A percentile compares a stretch with the other conserved stretches of the same genome.
These are phyloP conservation scores for Aspergillus brunneoviolaceus DNA, from an alignment of 2,329 filamentous ascomycete species.

Conservation along the genomic window DNA sequence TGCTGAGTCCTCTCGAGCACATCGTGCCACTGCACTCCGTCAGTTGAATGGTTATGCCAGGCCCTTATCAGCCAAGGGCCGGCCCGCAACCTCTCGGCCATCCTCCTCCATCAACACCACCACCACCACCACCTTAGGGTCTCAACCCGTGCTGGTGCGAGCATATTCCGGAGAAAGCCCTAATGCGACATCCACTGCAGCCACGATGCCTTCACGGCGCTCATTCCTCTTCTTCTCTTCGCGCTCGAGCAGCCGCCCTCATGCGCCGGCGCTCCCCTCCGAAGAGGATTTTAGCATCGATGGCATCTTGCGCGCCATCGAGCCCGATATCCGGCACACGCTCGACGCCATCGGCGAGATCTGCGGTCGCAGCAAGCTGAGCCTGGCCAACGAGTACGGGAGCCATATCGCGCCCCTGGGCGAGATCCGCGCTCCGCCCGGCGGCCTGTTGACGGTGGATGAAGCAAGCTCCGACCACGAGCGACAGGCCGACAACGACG, in stretches of 20 bases:
- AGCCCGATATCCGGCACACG: slow-evolving; percentile 58
- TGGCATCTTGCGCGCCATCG: slow-evolving; percentile 56
- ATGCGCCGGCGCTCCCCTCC: slow-evolving; percentile 43
- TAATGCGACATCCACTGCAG: slow-evolving; percentile 27
- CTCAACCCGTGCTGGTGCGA: slow-evolving; percentile 46
- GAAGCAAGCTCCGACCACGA: slow-evolving; percentile 43
- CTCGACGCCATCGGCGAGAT: slow-evolving; percentile 64
- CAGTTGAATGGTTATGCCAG: slow-evolving; percentile 33
- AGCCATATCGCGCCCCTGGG: slow-evolving; percentile 62
- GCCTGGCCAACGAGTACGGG: slow-evolving; percentile 62
- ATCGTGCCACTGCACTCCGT: slow-evolving; percentile 33
- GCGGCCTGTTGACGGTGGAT: slow-evolving; percentile 43
- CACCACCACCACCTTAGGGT: slow-evolving; percentile 22
- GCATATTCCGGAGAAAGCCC: slow-evolving; percentile 41
- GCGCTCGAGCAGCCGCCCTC: slow-evolving; percentile 21
- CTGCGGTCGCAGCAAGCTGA: slow-evolving; percentile 60
- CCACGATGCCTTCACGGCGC: slow-evolving; percentile 35
- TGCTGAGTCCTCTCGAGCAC: slow-evolving; percentile 33
- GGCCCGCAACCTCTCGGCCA: slow-evolving; percentile 15
- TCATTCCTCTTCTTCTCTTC: slow-evolving; percentile 32
- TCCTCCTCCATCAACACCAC: slow-evolving; percentile 14
- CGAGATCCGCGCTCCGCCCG: slow-evolving; percentile 49
- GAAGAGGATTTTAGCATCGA: slow-evolving; percentile 57
- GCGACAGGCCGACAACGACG: slow-evolving; percentile 36
- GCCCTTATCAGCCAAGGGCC: slow-evolving; percentile 26